These are phyloP conservation scores for Geotrichum bryndzae DNA, from an alignment of 1,139 yeast species.

Conservation along the genomic window DNA sequence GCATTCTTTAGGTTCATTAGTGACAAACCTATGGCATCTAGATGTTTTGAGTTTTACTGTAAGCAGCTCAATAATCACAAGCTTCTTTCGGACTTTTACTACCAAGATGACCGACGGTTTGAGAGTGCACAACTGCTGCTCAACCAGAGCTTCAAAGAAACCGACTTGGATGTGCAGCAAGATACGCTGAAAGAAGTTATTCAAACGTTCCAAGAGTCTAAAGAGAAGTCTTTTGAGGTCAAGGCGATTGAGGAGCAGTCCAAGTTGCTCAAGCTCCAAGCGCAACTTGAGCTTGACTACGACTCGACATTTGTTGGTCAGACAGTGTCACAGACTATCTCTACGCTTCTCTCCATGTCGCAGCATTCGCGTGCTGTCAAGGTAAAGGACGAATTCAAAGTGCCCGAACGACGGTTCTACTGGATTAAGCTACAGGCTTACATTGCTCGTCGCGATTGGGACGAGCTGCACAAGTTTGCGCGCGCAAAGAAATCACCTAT, in stretches of 20 bases:
- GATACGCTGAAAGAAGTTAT: constrained; percentile 29
- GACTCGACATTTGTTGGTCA: constrained; percentile 48
- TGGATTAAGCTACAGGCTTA: constrained; percentile 54
- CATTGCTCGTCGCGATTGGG: constrained; percentile 52
- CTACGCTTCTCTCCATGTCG: constrained; percentile 47
- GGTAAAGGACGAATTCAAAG: constrained; percentile 54
- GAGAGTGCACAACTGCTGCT: constrained; percentile 44
- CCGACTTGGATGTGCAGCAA: constrained; percentile 18
- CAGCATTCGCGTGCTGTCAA: constrained; percentile 56
- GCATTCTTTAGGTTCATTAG: constrained; percentile 52
- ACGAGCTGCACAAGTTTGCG: constrained; percentile 49
- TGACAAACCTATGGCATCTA: constrained; percentile 40
- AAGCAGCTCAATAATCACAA: constrained; percentile 31
- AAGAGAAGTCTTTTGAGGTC: constrained; percentile 30
- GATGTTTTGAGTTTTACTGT: constrained; percentile 42
- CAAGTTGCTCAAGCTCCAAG: constrained; percentile 48
- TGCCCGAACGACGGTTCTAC: constrained; percentile 61
- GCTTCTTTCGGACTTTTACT: constrained; percentile 47
- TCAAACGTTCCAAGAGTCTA: constrained; percentile 27
- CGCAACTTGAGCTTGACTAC: constrained; percentile 49
- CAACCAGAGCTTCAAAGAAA: constrained; percentile 25
- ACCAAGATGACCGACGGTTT: constrained; percentile 52
- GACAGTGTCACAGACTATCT: constrained; percentile 53
- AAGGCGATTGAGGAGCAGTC: constrained; percentile 45
- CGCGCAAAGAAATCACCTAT: constrained; percentile 57